A percentile compares a stretch with the other conserved stretches of the same genome.
phyloP scores from a whole-genome alignment of 2,329 filamentous ascomycete genomes.

The Sporothrix protearum region DNA sequence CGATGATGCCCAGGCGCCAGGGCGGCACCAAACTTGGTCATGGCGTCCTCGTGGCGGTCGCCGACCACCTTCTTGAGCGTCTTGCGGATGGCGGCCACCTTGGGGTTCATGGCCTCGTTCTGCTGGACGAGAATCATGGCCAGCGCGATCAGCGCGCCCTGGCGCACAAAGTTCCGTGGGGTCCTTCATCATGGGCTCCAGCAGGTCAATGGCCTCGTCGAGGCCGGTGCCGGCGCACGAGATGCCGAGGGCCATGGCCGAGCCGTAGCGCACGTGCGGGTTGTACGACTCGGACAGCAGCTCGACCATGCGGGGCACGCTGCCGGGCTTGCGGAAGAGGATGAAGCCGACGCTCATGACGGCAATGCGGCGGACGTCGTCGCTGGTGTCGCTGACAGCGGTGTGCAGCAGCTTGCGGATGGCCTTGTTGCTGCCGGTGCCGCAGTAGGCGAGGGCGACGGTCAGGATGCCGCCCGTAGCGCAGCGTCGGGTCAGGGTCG shows the following conservation, averaged over 20 bases:
- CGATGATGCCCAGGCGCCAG: slow-evolving; percentile 94
- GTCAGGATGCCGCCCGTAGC: slow-evolving; percentile 99
- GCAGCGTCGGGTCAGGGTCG: slow-evolving; percentile 86
- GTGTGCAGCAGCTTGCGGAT: slow-evolving; percentile 93
- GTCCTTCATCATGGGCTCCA: slow-evolving; percentile 99
- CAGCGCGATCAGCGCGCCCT: slow-evolving; percentile 89
- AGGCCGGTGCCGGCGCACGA: slow-evolving; percentile 95
- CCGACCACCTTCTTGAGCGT: slow-evolving; percentile 89
- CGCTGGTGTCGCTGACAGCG: slow-evolving; percentile 95
- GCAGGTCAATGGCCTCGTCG: slow-evolving; percentile 90
- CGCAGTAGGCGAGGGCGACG: slow-evolving; percentile 95
- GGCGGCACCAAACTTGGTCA: slow-evolving; percentile 97
- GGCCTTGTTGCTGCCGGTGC: slow-evolving; percentile 96
- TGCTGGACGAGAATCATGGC: slow-evolving; percentile 99
- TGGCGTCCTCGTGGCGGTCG: slow-evolving; percentile 95
- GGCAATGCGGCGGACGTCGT: slow-evolving; percentile 91
- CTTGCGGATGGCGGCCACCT: slow-evolving; percentile 86
- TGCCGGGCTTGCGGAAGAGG: slow-evolving; percentile 94
- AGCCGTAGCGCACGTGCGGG: slow-evolving; percentile 94
- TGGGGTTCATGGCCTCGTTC: slow-evolving; percentile 97
- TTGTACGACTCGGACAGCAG: slow-evolving; percentile 98
- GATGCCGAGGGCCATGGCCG: slow-evolving; percentile 96
- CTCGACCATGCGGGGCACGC: slow-evolving; percentile 97
- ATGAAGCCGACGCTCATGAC: slow-evolving; percentile 99
- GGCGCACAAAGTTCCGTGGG: slow-evolving; percentile 97